Base-by-base conservation (phyloP, 805 yeast genomes). In the Babjeviella inositovora region DNA sequence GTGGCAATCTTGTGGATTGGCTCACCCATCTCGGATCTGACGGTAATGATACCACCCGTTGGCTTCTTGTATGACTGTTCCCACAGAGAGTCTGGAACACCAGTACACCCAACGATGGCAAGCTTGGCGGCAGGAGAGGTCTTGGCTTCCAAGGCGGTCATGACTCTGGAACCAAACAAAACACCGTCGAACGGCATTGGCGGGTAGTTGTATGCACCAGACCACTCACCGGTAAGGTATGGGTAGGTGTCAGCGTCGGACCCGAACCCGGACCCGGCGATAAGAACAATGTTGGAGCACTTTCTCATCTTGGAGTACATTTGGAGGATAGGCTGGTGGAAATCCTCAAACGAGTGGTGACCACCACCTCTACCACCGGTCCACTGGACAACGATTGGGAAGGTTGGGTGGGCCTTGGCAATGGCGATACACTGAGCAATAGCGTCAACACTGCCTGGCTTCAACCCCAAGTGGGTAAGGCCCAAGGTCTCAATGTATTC, bases 341-440 rank as follows among this genome's bases (percentile, higher is more conserved):
- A 84, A 58, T 90, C 99, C 64, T 90, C 99, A 45, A 72, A 90
- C 23, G 97, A 87, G 54, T 90, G 99, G 52, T 90, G 99, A 45
- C 99, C 99, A 68, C 99, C 99, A 60, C 96, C 99, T 68, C 99
- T 85, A 53, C 99, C 99, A 67, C 97, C 98, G 29, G 99, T 90
- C 99, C 99, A 90, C 62, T 90, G 98, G 39, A 90, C 58, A 26
- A 90, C 87, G 43, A 90, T 82, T 33, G 98, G 99, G 85, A 90
- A 90, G 32, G 50, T 57, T 35, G 98, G 98, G 56, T 85, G 93
- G 23, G 93, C 85, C 45, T 79, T 81, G 26, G 99, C 98, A 45
- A 90, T 90, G 31, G 75, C 56, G 38, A 90, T 72, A 36, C 72
- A 80, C 50, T 79, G 87, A 34, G 71, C 62, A 42, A 90, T 82